Conservation (phyloP, 192 early-diverging fungal species). For the Entophlyctis helioformis region DNA sequence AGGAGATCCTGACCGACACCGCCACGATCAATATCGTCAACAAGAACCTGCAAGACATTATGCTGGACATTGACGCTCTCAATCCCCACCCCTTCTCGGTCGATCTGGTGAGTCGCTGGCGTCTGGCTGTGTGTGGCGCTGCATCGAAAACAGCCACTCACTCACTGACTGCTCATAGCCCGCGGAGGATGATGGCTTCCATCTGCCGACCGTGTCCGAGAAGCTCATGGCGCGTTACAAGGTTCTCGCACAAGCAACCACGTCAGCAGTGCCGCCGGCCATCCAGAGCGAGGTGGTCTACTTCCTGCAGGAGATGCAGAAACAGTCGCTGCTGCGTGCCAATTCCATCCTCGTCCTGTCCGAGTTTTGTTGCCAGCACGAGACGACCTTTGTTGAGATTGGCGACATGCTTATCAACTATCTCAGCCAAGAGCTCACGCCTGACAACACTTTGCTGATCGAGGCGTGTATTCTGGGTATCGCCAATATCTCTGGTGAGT, state of each 20-base stretch:
- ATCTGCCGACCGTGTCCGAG: slow-evolving; percentile 33
- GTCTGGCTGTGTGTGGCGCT: neutral
- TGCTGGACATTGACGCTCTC: slow-evolving; percentile 15
- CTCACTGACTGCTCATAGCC: slow-evolving; percentile 7
- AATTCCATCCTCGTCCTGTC: slow-evolving; percentile 23
- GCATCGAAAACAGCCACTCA: neutral
- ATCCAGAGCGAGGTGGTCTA: slow-evolving; percentile 30
- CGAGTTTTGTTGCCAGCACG: slow-evolving; percentile 38
- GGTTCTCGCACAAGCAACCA: slow-evolving; percentile 19
- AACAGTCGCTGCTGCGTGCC: slow-evolving; percentile 17
- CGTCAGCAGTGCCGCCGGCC: slow-evolving; percentile 15
- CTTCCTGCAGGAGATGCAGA: slow-evolving; percentile 24
- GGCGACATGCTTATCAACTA: slow-evolving; percentile 22
- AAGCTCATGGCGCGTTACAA: slow-evolving; percentile 38
- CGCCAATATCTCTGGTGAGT: slow-evolving; percentile 33
- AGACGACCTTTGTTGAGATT: slow-evolving; percentile 15
- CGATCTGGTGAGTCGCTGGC: slow-evolving; percentile 12
- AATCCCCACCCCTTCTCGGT: slow-evolving; percentile 4
- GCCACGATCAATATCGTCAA: slow-evolving; percentile 15
- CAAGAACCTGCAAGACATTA: slow-evolving; percentile 32
- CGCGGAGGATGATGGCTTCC: slow-evolving; percentile 38
- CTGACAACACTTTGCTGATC: slow-evolving; percentile 19
- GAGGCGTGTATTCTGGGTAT: slow-evolving; percentile 37
- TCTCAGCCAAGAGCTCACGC: slow-evolving; percentile 28
- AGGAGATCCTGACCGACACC: slow-evolving; percentile 31